A percentile compares a stretch with the other conserved stretches of the same genome.
These are phyloP conservation scores for Talaromyces pinophilus DNA, from an alignment of 2,329 filamentous ascomycete genomes.

Conservation along the genomic window DNA sequence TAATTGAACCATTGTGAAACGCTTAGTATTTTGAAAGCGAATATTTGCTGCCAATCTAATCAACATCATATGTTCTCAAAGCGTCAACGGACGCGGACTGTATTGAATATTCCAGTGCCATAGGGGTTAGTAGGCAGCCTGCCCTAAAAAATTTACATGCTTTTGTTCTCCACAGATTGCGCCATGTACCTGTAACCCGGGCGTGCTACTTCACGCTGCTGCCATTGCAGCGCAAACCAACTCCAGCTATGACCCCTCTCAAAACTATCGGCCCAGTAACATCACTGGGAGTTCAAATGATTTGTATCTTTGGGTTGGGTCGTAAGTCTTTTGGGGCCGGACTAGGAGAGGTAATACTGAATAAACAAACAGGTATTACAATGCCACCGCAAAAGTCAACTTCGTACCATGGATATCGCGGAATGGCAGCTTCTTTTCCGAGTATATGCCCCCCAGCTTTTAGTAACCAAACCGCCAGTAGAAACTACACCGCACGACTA, in stretches of 20 bases:
- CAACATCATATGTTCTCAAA: not conserved
- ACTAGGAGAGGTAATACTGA: not conserved
- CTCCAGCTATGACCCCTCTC: not conserved
- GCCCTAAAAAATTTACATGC: not conserved
- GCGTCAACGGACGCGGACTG: not conserved
- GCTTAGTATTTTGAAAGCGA: not conserved
- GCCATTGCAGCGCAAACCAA: slow-evolving; percentile 5
- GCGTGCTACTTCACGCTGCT: not conserved
- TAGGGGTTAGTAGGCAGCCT: not conserved
- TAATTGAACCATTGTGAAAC: not conserved
- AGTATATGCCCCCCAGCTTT: not conserved
- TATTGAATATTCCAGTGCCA: not conserved
- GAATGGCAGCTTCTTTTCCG: not conserved
- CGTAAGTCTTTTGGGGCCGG: slow-evolving; percentile 2
- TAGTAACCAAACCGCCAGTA: not conserved
- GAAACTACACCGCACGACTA: slow-evolving; percentile 10
- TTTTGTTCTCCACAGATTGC: not conserved
- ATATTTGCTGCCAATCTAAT: not conserved
- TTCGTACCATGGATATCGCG: slow-evolving; percentile 1
- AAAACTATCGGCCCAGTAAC: slow-evolving; percentile 7
- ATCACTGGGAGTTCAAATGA: not conserved
- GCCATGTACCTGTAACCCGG: no score
- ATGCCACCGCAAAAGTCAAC: slow-evolving; percentile 14
- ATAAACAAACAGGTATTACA: slow-evolving; percentile 14
- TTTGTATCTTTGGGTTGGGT: slow-evolving; percentile 9